phyloP scores from a whole-genome alignment of 2,329 filamentous ascomycete genomes.

The Aureobasidium sp. region DNA sequence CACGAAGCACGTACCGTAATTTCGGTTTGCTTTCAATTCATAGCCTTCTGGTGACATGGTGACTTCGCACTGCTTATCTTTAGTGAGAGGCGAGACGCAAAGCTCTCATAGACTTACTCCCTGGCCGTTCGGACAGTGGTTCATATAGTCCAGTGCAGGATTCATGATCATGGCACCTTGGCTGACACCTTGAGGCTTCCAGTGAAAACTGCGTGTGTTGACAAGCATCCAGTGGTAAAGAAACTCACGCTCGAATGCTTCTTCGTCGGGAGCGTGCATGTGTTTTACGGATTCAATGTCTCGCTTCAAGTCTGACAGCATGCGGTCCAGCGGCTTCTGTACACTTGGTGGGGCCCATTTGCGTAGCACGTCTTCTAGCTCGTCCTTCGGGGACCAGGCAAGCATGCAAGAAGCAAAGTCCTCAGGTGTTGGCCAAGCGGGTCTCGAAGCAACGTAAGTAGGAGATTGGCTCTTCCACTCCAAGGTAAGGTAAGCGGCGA shows the following conservation, averaged over 20 bases:
- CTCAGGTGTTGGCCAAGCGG: conserved; percentile 54
- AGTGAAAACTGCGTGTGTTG: conserved; percentile 54
- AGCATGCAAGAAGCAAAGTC: conserved; percentile 55
- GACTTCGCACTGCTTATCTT: conserved; percentile 41
- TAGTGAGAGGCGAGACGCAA: neutral
- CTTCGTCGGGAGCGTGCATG: conserved; percentile 9
- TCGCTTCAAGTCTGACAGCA: conserved; percentile 23
- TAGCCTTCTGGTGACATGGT: conserved; percentile 45
- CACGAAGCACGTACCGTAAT: conserved; percentile 37
- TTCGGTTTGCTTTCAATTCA: conserved; percentile 44
- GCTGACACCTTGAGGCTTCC: conserved; percentile 38
- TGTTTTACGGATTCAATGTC: conserved; percentile 20
- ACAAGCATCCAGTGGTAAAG: conserved; percentile 53
- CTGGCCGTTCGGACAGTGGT: conserved; percentile 37
- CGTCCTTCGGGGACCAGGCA: conserved; percentile 26
- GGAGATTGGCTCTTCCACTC: neutral
- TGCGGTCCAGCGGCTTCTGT: conserved; percentile 24
- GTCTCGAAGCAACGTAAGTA: conserved; percentile 48
- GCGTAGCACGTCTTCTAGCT: conserved; percentile 41
- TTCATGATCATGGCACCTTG: conserved; percentile 60
- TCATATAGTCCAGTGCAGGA: conserved; percentile 68
- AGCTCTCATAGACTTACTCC: conserved; percentile 22
- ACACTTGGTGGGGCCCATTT: conserved; percentile 31
- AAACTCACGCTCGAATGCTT: conserved; percentile 30
- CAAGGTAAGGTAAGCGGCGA: conserved; percentile 43